A percentile compares a stretch with the other conserved stretches of the same genome.
phyloP scores from a whole-genome alignment of 495 filamentous ascomycete genomes.

The Tuber aestivum region DNA sequence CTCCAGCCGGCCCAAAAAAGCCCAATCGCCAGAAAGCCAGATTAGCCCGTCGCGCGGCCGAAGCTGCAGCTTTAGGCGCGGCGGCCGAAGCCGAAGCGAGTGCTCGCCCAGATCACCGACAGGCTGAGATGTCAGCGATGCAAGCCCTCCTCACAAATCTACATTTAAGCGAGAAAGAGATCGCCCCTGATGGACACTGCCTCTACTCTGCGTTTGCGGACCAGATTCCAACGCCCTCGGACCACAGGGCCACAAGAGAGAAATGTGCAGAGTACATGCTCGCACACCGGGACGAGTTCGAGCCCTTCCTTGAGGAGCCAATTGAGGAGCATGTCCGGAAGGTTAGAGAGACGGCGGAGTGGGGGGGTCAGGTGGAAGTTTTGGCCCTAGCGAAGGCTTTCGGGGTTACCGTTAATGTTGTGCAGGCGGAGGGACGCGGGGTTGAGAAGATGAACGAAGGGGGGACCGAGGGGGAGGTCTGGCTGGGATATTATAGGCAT shows the following conservation, averaged over 20 bases:
- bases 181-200: constrained; percentile 89
- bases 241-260: constrained; percentile 53
- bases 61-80: constrained; percentile 61
- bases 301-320: constrained; percentile 75
- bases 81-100: constrained; percentile 70
- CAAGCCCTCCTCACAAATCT: constrained; percentile 55
- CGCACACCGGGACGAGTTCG: constrained; percentile 52
- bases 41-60: constrained; percentile 78
- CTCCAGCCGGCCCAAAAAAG: constrained; percentile 53
- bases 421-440: constrained; percentile 68
- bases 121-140: constrained; percentile 66
- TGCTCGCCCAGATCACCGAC: constrained; percentile 65
- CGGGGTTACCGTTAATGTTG: constrained; percentile 71
- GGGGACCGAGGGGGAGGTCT: constrained; percentile 51
- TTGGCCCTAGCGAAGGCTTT: constrained; percentile 78
- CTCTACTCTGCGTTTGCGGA: constrained; percentile 90
- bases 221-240: constrained; percentile 50
- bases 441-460: constrained; percentile 63
- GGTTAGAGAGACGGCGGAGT: constrained; percentile 85
- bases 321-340: constrained; percentile 65
- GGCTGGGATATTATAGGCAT: constrained; percentile 93
- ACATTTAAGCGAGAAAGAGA: constrained; percentile 65
- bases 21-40: constrained; percentile 87
- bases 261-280: constrained; percentile 56
- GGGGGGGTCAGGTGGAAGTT: constrained; percentile 91